Base-by-base conservation (phyloP, 805 yeast genomes). In the Candida andamanensis region DNA sequence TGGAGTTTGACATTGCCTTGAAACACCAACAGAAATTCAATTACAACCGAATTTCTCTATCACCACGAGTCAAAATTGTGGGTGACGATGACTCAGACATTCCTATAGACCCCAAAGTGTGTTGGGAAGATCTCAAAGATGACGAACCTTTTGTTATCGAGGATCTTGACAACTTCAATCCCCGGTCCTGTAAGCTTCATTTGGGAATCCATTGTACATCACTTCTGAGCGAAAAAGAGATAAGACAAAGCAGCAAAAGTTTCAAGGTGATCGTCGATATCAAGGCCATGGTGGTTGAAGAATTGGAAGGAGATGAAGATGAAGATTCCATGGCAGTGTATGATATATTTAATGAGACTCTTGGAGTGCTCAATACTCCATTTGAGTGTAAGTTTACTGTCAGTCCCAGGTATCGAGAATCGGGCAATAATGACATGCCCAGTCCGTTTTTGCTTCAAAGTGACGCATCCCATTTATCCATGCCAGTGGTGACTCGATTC, bases 41-140 rank as follows among this genome's bases (percentile, higher is more conserved):
- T 5, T 54, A 53, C 36, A 38, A 42, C 19, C 40, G 42, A 27
- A 35, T 59, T 3, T 29, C 42, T 10, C 27, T 60, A 11, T 40
- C 48, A 7, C 49, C 52, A 6, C 42, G 51, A 27, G 35, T 52
- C 2, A 47, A 40, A 15, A 33, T 53, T 5, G 34, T 35, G 11
- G 29, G 41, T 8, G 15, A 24, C 13, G 21, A 30, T 4, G 31
- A 34, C 13, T 15, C 18, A 3, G 18, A 12, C 15, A 32, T 19
- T 10, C 31, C 35, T 18, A 26, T 41, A 10, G 39, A 38, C 19
- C 28, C 35, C 13, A 56, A 45, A 27, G 46, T 46, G 4, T 52
- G 50, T 32, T 65, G 69, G 69, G 53, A 58, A 15, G 40, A 30
- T 5, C 36, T 56, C 26, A 65, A 65, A 36, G 72, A 65, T 37